Evolutionary conservation across 805 yeast species (phyloP), one percentile per base, ranked within the genome.

Genomic region (Wickerhamiella galacta): DNA sequence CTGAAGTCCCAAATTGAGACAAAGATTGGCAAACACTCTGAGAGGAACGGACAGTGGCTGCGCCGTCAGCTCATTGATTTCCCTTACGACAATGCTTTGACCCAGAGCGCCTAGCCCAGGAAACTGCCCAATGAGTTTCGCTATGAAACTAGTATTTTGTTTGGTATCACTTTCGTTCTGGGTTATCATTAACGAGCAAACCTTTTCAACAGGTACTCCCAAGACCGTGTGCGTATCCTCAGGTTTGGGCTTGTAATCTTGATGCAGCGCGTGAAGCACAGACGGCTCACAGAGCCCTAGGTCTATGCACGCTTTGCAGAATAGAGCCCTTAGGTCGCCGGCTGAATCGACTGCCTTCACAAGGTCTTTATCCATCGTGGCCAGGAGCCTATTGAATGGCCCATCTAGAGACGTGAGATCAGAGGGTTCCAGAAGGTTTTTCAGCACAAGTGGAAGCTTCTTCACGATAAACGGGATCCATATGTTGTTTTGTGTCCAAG

Each of bases 1-100:
- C 36, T 66, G 63, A 19, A 63, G 51, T 1, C 66, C 56, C 7
- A 78, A 42, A 0, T 73, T 60, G 8, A 70, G 60, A 23, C 74
- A 58, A 8, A 78, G 30, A 27, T 17, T 18, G 6, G 44, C 46
- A 3, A 42, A 31, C 11, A 24, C 30, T 27, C 29, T 33, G 8
- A 17, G 39, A 25, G 18, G 10, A 2, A 25, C 17, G 11, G 31
- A 25, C 17, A 21, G 20, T 2, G 29, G 30, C 27, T 17, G 29
- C 14, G 17, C 25, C 38, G 36, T 40, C 8, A 36, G 20, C 21
- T 30, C 29, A 12, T 25, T 31, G 16, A 41, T 18, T 11, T 30
- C 37, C 12, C 21, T 20, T 7, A 40, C 41, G 2, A 39, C 29
- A 9, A 31, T 19, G 8, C 29, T 32, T 36, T 42, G 46, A 6